phyloP scores from a whole-genome alignment of 371 early-diverging fungal species.

The Mucor piriformis region DNA sequence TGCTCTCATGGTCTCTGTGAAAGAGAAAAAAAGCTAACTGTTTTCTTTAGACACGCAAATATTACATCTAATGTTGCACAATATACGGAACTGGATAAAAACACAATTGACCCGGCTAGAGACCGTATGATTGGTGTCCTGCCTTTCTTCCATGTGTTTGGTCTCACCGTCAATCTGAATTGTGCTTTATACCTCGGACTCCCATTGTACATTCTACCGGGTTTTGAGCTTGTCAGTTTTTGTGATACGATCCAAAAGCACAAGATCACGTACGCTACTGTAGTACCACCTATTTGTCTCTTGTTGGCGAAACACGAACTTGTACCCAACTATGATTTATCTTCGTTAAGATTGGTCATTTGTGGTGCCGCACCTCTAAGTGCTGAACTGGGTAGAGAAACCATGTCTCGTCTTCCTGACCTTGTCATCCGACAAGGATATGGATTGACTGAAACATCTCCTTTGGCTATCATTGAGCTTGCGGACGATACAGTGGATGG shows the following conservation, averaged over 20 bases:
- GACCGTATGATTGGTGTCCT: constrained; percentile 56
- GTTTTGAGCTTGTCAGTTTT: constrained; percentile 63
- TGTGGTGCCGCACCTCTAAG: constrained; percentile 73
- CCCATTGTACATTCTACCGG: constrained; percentile 59
- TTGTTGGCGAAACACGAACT: constrained; percentile 68
- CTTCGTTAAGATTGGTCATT: constrained; percentile 9
- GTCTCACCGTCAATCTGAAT: constrained; percentile 26
- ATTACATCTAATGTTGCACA: constrained; percentile 73
- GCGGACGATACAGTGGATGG: constrained; percentile 54
- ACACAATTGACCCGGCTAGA: constrained; percentile 5
- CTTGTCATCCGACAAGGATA: constrained; percentile 54
- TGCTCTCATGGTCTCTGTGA: too few relatives aligned
- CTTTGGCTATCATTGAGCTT: not conserved
- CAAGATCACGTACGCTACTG: constrained; percentile 58
- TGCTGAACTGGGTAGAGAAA: not conserved
- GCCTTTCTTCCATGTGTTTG: constrained; percentile 77
- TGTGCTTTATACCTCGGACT: constrained; percentile 28
- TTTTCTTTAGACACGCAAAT: constrained; percentile 75
- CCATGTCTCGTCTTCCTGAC: constrained; percentile 38
- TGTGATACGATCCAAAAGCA: constrained; percentile 58
- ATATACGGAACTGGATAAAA: constrained; percentile 26
- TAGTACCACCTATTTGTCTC: constrained; percentile 80
- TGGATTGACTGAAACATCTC: constrained; percentile 46
- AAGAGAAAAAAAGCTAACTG: too few relatives aligned
- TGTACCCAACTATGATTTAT: constrained; percentile 68